Conservation (phyloP, 75 land plant species). For the Pinus albicaulis region DNA sequence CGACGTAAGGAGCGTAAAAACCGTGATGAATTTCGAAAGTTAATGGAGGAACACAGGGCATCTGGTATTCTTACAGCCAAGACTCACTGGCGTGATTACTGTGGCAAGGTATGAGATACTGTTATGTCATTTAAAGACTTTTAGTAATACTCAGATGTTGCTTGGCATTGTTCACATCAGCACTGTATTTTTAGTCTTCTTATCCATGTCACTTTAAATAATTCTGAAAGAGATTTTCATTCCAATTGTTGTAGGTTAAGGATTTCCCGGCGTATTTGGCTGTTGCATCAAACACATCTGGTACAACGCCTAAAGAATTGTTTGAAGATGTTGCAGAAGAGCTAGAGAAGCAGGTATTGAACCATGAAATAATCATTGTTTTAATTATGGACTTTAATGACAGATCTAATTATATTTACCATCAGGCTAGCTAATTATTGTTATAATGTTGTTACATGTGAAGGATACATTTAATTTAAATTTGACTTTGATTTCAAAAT, state of each 20-base stretch:
- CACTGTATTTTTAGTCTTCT: background rate
- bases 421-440: background rate
- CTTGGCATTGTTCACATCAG: background rate
- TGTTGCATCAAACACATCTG: constrained; percentile 77
- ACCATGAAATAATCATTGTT: background rate
- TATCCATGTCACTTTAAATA: background rate
- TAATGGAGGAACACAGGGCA: constrained; percentile 81
- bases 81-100: constrained; percentile 90
- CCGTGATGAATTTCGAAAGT: constrained; percentile 89
- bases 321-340: constrained; percentile 94
- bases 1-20: constrained; percentile 86
- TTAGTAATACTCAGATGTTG: background rate
- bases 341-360: constrained; percentile 68
- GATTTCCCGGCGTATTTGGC: constrained; percentile 67
- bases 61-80: constrained; percentile 70
- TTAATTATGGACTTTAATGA: background rate
- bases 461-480: background rate
- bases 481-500: constrained; percentile 2
- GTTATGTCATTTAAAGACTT: background rate
- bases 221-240: background rate
- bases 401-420: background rate
- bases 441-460: background rate
- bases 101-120: constrained; percentile 50
- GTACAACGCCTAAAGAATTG: constrained; percentile 92
- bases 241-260: constrained; percentile 55